Conservation (phyloP, 495 filamentous ascomycete genomes). For the Penicillium egyptiacum region DNA sequence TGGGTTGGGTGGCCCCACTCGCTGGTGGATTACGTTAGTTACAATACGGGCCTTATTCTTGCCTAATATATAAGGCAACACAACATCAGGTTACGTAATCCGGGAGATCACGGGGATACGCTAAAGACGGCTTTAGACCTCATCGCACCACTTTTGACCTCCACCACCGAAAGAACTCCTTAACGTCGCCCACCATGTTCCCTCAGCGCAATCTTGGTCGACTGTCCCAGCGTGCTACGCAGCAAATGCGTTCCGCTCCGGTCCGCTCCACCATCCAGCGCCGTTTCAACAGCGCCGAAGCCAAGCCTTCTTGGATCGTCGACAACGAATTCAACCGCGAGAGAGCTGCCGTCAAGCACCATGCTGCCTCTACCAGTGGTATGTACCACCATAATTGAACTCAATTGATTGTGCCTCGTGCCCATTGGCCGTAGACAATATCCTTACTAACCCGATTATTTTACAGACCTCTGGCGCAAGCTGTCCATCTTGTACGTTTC, state of each 20-base stretch:
- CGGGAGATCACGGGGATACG: constrained; percentile 44
- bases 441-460: constrained; percentile 37
- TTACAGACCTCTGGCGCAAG: constrained; percentile 86
- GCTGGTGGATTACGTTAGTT: too few species aligned
- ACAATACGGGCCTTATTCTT: too few species aligned
- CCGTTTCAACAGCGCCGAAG: constrained; percentile 62
- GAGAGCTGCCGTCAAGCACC: constrained; percentile 78
- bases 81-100: constrained; percentile 49
- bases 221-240: constrained; percentile 56
- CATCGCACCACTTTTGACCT: constrained; percentile 34
- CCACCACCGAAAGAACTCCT: constrained; percentile 22
- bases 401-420: background rate
- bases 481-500: constrained; percentile 81
- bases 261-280: constrained; percentile 62
- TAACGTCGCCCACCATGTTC: constrained; percentile 53
- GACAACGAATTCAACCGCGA: constrained; percentile 91
- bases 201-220: constrained; percentile 61
- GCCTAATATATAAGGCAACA: background rate
- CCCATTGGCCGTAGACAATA: background rate
- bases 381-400: constrained; percentile 32
- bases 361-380: constrained; percentile 80
- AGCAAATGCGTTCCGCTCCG: constrained; percentile 54
- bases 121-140: constrained; percentile 40
- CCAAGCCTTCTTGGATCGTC: constrained; percentile 49
- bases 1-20: too few species aligned